Conservation (phyloP, 2,329 filamentous ascomycete species). For the Magnaporthiopsis rhizophila region DNA sequence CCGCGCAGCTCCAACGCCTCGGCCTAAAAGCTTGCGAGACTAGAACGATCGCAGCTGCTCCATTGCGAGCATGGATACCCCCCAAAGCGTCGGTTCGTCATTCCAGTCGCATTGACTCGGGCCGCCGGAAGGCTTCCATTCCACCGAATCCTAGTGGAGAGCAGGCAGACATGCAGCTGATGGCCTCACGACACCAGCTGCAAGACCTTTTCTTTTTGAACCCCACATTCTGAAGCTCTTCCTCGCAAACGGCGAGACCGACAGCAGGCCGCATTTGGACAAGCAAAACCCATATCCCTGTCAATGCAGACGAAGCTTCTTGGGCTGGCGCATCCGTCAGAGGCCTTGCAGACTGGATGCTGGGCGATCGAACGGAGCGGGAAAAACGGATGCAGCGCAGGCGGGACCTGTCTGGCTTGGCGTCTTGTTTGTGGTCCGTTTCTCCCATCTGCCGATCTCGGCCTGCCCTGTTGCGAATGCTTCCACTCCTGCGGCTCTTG, state of each 20-base stretch:
- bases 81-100: neutral
- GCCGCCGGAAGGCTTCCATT: neutral
- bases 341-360: neutral
- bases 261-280: neutral
- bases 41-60: neutral
- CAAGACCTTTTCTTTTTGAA: neutral
- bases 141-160: neutral
- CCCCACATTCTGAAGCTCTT: neutral
- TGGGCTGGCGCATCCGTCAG: slow-evolving; percentile 1
- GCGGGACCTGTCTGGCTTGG: neutral
- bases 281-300: neutral
- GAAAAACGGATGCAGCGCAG: slow-evolving; percentile 4
- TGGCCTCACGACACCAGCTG: neutral
- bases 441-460: neutral
- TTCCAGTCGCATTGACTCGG: neutral
- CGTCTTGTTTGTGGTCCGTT: neutral
- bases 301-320: neutral
- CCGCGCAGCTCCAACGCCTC: neutral
- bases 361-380: neutral
- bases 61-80: neutral
- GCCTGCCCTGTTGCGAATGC: neutral
- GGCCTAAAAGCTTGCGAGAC: neutral
- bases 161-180: no score
- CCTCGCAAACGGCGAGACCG: neutral
- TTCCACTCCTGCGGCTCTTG: no score